Evolutionary conservation across 345 rosid genomes (phyloP).

Genomic region (Chamaenerion angustifolium): DNA sequence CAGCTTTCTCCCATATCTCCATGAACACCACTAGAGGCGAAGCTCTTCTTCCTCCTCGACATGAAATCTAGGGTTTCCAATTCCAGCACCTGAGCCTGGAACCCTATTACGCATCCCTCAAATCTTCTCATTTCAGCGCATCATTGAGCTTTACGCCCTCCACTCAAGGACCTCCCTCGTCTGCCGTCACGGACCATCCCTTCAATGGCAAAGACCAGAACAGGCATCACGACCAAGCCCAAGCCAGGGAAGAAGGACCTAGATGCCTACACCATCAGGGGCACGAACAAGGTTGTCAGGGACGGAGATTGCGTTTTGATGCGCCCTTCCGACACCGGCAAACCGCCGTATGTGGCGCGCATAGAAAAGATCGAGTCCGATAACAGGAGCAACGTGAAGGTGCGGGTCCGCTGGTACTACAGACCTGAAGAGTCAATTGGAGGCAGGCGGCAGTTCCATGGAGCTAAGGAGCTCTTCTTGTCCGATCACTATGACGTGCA

Average conservation of each 20-base stretch:
- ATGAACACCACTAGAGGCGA: too few relatives aligned
- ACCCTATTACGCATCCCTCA: too few relatives aligned
- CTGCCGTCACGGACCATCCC: neutral
- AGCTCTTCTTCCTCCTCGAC: too few relatives aligned
- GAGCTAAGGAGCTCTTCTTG: conserved; percentile 75
- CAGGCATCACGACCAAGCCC: conserved; percentile 24
- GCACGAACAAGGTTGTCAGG: conserved; percentile 18
- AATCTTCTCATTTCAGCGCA: too few relatives aligned
- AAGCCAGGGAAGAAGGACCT: conserved; percentile 12
- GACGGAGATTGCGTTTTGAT: conserved; percentile 78
- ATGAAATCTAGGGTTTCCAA: too few relatives aligned
- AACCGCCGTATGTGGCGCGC: conserved; percentile 64
- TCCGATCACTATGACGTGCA: conserved; percentile 80
- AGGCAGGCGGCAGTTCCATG: conserved; percentile 83
- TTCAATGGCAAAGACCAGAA: conserved; percentile 73
- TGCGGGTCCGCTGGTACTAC: conserved; percentile 71
- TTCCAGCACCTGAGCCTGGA: too few relatives aligned
- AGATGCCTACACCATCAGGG: conserved; percentile 16
- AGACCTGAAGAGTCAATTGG: conserved; percentile 79
- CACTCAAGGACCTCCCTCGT: too few relatives aligned
- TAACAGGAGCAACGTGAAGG: conserved; percentile 51
- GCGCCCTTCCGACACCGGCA: conserved; percentile 67
- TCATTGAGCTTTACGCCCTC: too few relatives aligned
- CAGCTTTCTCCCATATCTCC: too few relatives aligned
- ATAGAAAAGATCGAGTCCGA: conserved; percentile 75